A percentile compares a stretch with the other conserved stretches of the same genome.
Evolutionary conservation across 2,329 filamentous ascomycete species (phyloP).

Genomic region (Alternaria postmessia): DNA sequence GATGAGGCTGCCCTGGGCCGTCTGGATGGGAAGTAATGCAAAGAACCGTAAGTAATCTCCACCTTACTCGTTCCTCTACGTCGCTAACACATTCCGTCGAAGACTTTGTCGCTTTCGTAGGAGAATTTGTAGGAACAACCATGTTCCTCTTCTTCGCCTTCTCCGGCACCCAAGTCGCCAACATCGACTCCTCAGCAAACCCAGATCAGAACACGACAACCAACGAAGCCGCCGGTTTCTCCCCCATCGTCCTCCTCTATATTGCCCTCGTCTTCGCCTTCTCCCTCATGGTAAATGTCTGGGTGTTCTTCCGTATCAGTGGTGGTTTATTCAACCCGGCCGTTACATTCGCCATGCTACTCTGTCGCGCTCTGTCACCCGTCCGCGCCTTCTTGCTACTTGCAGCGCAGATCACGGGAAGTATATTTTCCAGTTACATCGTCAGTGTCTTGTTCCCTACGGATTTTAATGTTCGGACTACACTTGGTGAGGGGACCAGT

Average conservation of each 20-base stretch:
- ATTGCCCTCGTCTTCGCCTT: slow-evolving; percentile 50
- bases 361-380: slow-evolving; percentile 53
- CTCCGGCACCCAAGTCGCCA: slow-evolving; percentile 56
- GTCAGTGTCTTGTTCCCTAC: slow-evolving; percentile 58
- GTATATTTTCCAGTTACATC: slow-evolving; percentile 55
- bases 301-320: slow-evolving; percentile 51
- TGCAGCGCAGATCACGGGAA: slow-evolving; percentile 56
- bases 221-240: slow-evolving; percentile 55
- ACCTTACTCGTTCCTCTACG: neutral
- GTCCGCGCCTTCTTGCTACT: slow-evolving; percentile 54
- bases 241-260: slow-evolving; percentile 53
- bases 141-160: slow-evolving; percentile 58
- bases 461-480: slow-evolving; percentile 56
- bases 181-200: slow-evolving; percentile 56
- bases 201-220: slow-evolving; percentile 52
- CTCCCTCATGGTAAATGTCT: slow-evolving; percentile 51
- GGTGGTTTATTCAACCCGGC: slow-evolving; percentile 44
- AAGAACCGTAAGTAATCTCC: slow-evolving; percentile 43
- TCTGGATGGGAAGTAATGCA: slow-evolving; percentile 49
- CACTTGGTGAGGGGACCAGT: slow-evolving; percentile 52
- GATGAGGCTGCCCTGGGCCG: slow-evolving; percentile 44
- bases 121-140: slow-evolving; percentile 57
- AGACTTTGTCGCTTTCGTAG: slow-evolving; percentile 56
- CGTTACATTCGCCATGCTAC: slow-evolving; percentile 48
- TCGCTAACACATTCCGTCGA: slow-evolving; percentile 38